phyloP scores from a whole-genome alignment of 257 asterid species.

The Fraxinus anomala region DNA sequence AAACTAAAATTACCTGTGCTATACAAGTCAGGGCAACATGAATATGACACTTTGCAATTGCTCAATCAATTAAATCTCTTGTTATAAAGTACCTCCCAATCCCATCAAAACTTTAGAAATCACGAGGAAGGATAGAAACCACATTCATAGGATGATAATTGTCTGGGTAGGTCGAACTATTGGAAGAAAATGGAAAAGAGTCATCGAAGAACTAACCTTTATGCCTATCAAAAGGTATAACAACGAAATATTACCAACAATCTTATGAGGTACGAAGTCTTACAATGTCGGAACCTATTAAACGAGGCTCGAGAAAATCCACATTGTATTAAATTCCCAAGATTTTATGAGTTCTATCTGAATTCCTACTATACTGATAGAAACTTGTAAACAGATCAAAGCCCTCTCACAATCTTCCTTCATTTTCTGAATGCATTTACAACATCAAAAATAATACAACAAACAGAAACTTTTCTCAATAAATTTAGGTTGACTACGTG shows the following conservation, averaged over 20 bases:
- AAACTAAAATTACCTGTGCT: neutral
- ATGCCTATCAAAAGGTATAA: neutral
- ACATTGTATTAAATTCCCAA: neutral
- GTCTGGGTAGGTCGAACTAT: neutral
- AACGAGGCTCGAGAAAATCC: conserved; percentile 1
- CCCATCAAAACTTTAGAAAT: neutral
- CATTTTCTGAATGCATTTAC: neutral
- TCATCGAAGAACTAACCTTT: neutral
- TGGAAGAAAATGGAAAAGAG: neutral
- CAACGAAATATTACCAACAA: neutral
- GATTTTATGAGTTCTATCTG: neutral
- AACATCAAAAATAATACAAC: neutral
- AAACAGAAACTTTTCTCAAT: neutral
- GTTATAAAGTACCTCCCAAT: neutral
- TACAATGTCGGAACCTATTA: conserved; percentile 4
- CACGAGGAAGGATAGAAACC: neutral
- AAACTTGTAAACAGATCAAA: neutral
- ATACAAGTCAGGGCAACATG: neutral
- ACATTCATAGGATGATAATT: neutral
- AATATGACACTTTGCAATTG: neutral
- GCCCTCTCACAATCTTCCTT: neutral
- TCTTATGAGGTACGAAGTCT: neutral
- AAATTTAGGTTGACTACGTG: neutral
- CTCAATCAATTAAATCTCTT: no score
- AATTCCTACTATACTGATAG: neutral